A percentile compares a stretch with the other conserved stretches of the same genome.
These are phyloP conservation scores for Tetrapisispora nanseiensis DNA, from an alignment of 805 yeast species.

Conservation along the genomic window DNA sequence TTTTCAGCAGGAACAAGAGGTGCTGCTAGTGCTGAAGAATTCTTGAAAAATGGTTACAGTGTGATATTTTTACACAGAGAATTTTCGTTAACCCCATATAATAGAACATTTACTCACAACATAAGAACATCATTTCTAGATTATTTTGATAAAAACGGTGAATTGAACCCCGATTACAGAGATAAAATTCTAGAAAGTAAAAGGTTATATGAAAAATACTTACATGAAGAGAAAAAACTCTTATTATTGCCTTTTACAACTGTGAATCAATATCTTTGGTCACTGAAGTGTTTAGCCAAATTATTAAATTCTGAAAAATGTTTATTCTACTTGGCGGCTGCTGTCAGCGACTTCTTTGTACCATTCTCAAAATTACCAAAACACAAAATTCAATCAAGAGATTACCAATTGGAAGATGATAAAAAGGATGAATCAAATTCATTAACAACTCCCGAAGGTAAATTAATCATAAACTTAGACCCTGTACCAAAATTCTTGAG, in stretches of 20 bases:
- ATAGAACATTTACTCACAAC: slow-evolving; percentile 81
- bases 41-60: slow-evolving; percentile 76
- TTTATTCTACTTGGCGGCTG: slow-evolving; percentile 87
- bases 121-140: slow-evolving; percentile 73
- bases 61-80: slow-evolving; percentile 90
- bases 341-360: slow-evolving; percentile 91
- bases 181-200: slow-evolving; percentile 52
- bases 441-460: slow-evolving; percentile 39
- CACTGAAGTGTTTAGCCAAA: slow-evolving; percentile 58
- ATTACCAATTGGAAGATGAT: slow-evolving; percentile 31
- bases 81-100: slow-evolving; percentile 82
- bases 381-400: slow-evolving; percentile 87
- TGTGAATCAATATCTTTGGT: slow-evolving; percentile 85
- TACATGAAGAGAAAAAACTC: slow-evolving; percentile 21
- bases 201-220: slow-evolving; percentile 30
- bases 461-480: slow-evolving; percentile 73
- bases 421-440: slow-evolving; percentile 8
- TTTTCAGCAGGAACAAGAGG: slow-evolving; percentile 98
- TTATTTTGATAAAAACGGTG: slow-evolving; percentile 55
- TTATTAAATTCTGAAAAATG: slow-evolving; percentile 52
- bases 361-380: slow-evolving; percentile 81
- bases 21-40: slow-evolving; percentile 89
- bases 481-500: slow-evolving; percentile 93
- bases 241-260: slow-evolving; percentile 84
- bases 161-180: slow-evolving; percentile 51